Conservation (phyloP, 2,329 filamentous ascomycete species). For the Botrytis elliptica region DNA sequence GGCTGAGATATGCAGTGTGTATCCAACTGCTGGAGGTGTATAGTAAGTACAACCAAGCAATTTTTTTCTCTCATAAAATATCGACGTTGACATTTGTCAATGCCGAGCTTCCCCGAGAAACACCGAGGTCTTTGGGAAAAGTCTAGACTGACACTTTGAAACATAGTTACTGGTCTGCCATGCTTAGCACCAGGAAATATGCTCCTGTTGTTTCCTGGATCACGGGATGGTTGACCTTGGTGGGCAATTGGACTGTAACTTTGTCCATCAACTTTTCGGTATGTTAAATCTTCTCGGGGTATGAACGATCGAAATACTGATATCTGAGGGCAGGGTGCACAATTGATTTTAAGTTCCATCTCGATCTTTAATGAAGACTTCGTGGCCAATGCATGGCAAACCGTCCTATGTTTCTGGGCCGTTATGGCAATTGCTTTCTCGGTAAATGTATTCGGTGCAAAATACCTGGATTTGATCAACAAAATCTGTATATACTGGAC, state of each 20-base stretch:
- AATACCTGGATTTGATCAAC: constrained; percentile 65
- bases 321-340: constrained; percentile 52
- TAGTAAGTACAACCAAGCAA: constrained; percentile 43
- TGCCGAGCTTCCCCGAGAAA: constrained; percentile 9
- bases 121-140: neutral
- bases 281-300: neutral
- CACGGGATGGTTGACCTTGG: constrained; percentile 69
- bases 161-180: constrained; percentile 60
- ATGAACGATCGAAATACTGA: neutral
- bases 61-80: neutral
- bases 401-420: constrained; percentile 69
- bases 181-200: constrained; percentile 64
- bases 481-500: constrained; percentile 75
- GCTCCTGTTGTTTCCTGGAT: constrained; percentile 68
- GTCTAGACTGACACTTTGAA: constrained; percentile 8
- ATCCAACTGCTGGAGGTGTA: constrained; percentile 65
- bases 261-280: constrained; percentile 49
- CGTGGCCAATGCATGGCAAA: constrained; percentile 66
- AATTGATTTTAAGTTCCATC: constrained; percentile 65
- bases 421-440: constrained; percentile 64
- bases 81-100: neutral
- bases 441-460: constrained; percentile 63
- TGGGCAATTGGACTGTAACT: constrained; percentile 69
- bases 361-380: constrained; percentile 69
- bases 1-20: constrained; percentile 68